A percentile compares a stretch with the other conserved stretches of the same genome.
Conservation (phyloP, 768 basidiomycete genomes). For the Xerocomellus intermedius region DNA sequence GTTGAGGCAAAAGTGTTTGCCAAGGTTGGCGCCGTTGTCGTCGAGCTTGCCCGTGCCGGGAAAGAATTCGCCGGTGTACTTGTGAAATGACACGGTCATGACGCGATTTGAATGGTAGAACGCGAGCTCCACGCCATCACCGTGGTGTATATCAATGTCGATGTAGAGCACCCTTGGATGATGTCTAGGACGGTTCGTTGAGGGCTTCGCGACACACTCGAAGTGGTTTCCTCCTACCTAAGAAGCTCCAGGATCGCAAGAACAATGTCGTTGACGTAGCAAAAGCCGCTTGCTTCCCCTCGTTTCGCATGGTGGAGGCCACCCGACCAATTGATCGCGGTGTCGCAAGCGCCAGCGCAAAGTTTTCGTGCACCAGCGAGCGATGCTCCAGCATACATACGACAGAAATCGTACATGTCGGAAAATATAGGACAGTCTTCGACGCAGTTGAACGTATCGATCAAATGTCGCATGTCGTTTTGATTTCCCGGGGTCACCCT, state of each 20-base stretch:
- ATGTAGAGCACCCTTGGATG: conserved; percentile 96
- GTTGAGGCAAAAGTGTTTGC: conserved; percentile 94
- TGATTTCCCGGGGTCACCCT: conserved; percentile 84
- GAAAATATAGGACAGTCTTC: conserved; percentile 97
- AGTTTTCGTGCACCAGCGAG: conserved; percentile 90
- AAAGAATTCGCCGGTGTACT: conserved; percentile 98
- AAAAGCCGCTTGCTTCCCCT: conserved; percentile 97
- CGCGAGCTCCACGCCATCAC: conserved; percentile 96
- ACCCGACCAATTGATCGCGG: conserved; percentile 98
- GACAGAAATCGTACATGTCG: conserved; percentile 92
- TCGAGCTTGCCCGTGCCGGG: conserved; percentile 95
- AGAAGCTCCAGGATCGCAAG: conserved; percentile 91
- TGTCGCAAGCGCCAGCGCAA: conserved; percentile 82
- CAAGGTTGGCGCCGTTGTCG: conserved; percentile 83
- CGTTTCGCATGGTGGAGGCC: conserved; percentile 98
- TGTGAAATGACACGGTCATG: conserved; percentile 98
- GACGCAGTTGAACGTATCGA: conserved; percentile 89
- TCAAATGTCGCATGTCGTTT: conserved; percentile 67
- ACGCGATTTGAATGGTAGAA: conserved; percentile 99
- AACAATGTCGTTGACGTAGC: conserved; percentile 97
- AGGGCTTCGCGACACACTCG: not conserved
- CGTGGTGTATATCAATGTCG: conserved; percentile 99
- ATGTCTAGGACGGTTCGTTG: conserved; percentile 50
- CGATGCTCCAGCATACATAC: conserved; percentile 90
- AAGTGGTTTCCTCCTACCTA: conserved; percentile 45